Base-by-base conservation (phyloP, 129 eudicot genomes). In the Silybum marianum region DNA sequence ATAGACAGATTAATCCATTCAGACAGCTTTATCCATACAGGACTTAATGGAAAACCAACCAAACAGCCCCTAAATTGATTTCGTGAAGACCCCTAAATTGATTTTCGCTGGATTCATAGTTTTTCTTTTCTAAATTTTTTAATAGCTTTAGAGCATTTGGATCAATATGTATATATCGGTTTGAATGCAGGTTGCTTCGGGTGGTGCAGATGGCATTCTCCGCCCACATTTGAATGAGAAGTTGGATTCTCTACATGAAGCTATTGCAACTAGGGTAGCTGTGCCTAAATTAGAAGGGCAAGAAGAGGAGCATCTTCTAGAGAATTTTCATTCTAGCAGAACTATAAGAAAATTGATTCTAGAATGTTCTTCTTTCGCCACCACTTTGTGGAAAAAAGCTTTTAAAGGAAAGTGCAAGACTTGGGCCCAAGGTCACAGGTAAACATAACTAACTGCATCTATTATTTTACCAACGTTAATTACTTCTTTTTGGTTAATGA, bases 361-460 rank as follows among this genome's bases (percentile, higher is more conserved):
- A n/a, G 97, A 92, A 62, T 95, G 92, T 81, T 95, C 99, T 0
- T 26, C 87, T 6, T 95, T 95, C 6, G 99, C 99, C 23, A 51
- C 93, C 72, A 81, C 78, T 75, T 84, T 95, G 51, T 95, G 99
- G 99, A 78, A 85, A 40, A 84, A 80, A 8, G 93, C 95, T 63
- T 79, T 95, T 48, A 81, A 92, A 86, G 97, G 99, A 42, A 95
- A 89, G 8, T 86, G 93, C 38, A 76, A 86, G 78, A 75, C 44
- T 3, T 92, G 97, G 99, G 96, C 92, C 62, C 87, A 89, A 76
- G 97, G 97, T 73, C 95, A 95, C 93, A 90, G 99, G 99, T 95
- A 86, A 86, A 74, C 9, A 26, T 26, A 26, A 26, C 7, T 13
- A 70, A 12, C 68, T 2, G 25, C 48, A 60, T 36, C 22, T 32